Evolutionary conservation across 2,329 filamentous ascomycete genomes (phyloP).

Genomic region (Amesomyces nigricolor): DNA sequence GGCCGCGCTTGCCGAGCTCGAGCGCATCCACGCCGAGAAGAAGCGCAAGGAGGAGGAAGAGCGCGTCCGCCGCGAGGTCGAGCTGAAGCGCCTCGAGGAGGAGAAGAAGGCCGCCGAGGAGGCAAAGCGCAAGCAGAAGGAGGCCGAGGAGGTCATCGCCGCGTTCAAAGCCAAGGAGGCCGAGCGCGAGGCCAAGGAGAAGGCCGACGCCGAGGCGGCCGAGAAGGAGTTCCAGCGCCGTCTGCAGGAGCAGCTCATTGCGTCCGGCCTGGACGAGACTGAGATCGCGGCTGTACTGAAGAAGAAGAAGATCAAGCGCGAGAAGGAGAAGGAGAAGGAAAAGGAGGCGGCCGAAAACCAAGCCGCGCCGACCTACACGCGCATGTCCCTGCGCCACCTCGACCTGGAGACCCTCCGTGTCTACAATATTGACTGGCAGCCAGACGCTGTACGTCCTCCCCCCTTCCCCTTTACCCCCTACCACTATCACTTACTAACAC

Average conservation of each 20-base stretch:
- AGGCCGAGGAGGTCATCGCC: slow-evolving; percentile 20
- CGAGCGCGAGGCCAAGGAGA: slow-evolving; percentile 24
- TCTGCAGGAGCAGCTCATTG: slow-evolving; percentile 52
- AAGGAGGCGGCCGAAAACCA: slow-evolving; percentile 17
- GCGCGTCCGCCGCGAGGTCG: slow-evolving; percentile 23
- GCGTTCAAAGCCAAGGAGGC: slow-evolving; percentile 23
- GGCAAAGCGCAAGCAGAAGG: slow-evolving; percentile 16
- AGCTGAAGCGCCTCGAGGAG: slow-evolving; percentile 25
- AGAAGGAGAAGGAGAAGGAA: slow-evolving; percentile 30
- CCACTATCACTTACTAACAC: neutral
- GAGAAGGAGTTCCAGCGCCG: slow-evolving; percentile 43
- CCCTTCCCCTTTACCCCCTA: neutral
- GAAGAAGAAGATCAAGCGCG: slow-evolving; percentile 44
- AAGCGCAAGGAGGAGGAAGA: slow-evolving; percentile 24
- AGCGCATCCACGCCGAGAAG: slow-evolving; percentile 37
- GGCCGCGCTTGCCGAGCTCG: slow-evolving; percentile 44
- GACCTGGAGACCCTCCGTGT: slow-evolving; percentile 55
- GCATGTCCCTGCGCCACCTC: slow-evolving; percentile 56
- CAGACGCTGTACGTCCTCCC: slow-evolving; percentile 45
- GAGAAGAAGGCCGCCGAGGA: slow-evolving; percentile 23
- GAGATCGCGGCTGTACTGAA: slow-evolving; percentile 55
- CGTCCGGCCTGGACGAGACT: slow-evolving; percentile 54
- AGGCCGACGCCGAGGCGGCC: slow-evolving; percentile 21
- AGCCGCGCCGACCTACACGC: slow-evolving; percentile 49
- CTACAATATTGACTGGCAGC: slow-evolving; percentile 52